A percentile compares a stretch with the other conserved stretches of the same genome.
Evolutionary conservation across 2,329 filamentous ascomycete species (phyloP).

Genomic region (Scedosporium boydii): DNA sequence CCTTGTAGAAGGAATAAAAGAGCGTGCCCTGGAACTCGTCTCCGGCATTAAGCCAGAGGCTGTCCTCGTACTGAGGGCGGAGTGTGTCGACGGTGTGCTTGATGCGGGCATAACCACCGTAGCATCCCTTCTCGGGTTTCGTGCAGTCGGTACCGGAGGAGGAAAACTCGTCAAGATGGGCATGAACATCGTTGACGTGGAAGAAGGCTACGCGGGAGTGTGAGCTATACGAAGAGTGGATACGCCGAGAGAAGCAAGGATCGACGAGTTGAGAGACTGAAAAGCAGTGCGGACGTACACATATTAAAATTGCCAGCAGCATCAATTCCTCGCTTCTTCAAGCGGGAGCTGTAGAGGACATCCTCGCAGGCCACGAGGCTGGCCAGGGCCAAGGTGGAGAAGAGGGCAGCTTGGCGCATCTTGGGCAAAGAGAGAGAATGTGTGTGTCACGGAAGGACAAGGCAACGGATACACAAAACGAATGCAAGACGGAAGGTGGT

Average conservation of each 20-base stretch:
- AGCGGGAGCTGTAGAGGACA: conserved; percentile 36
- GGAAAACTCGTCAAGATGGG: conserved; percentile 55
- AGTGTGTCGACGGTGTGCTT: conserved; percentile 50
- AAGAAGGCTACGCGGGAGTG: conserved; percentile 40
- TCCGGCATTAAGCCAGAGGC: conserved; percentile 55
- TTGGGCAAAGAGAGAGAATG: not conserved
- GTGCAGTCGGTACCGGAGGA: conserved; percentile 54
- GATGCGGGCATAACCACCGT: conserved; percentile 55
- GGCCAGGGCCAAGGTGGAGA: conserved; percentile 13
- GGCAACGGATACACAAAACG: not conserved
- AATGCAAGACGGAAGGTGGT: not conserved
- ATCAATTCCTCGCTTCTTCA: conserved; percentile 40
- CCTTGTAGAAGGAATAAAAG: conserved; percentile 57
- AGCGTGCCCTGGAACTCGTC: conserved; percentile 62
- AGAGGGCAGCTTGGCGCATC: not conserved
- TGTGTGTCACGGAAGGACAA: not conserved
- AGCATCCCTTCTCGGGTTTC: conserved; percentile 45
- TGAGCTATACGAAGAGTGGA: not conserved
- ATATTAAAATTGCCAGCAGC: conserved; percentile 42
- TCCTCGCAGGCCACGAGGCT: conserved; percentile 30
- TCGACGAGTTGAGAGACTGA: not conserved
- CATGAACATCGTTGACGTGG: conserved; percentile 61
- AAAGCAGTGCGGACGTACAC: conserved; percentile 20
- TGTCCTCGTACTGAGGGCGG: conserved; percentile 47
- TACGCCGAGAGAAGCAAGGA: not conserved